Evolutionary conservation across 208 protist species (phyloP).

Genomic region (Trypanosoma cruzi): DNA sequence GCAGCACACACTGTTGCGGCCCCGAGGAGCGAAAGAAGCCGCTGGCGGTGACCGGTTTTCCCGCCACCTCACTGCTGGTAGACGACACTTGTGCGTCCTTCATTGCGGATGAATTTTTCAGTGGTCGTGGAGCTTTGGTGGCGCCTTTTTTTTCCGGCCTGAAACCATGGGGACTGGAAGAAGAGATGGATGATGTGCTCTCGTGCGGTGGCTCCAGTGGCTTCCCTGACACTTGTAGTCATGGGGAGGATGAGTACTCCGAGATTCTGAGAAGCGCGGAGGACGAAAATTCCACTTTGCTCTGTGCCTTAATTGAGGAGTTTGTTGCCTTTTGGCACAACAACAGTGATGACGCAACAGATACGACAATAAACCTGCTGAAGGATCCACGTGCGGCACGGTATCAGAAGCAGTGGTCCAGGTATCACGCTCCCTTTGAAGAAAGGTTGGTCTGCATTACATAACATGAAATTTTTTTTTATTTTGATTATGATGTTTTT

Average conservation of each 20-base stretch:
- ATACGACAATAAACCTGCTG: constrained; percentile 11
- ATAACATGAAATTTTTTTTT: constrained; percentile 9
- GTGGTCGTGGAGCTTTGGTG: constrained; percentile 44
- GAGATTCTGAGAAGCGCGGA: neutral
- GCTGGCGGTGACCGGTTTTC: constrained; percentile 25
- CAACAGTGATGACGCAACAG: neutral
- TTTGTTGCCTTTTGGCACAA: constrained; percentile 34
- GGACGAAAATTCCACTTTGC: neutral
- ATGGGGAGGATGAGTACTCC: neutral
- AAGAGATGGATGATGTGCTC: constrained; percentile 26
- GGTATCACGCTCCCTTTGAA: constrained; percentile 23
- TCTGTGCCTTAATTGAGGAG: constrained; percentile 17
- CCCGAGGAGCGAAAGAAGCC: constrained; percentile 36
- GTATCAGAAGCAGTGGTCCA: constrained; percentile 10
- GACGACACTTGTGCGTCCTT: constrained; percentile 54
- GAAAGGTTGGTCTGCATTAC: constrained; percentile 14
- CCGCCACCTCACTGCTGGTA: constrained; percentile 55
- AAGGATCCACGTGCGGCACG: constrained; percentile 9
- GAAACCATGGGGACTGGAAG: constrained; percentile 13
- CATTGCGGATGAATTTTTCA: constrained; percentile 36
- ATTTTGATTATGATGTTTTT: constrained; percentile 24
- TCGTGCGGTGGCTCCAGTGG: neutral
- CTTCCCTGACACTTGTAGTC: neutral
- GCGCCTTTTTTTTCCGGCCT: constrained; percentile 33
- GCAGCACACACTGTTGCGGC: neutral